Base-by-base conservation (phyloP, 148 eudicot species). In the Vaccinium corymbosum region DNA sequence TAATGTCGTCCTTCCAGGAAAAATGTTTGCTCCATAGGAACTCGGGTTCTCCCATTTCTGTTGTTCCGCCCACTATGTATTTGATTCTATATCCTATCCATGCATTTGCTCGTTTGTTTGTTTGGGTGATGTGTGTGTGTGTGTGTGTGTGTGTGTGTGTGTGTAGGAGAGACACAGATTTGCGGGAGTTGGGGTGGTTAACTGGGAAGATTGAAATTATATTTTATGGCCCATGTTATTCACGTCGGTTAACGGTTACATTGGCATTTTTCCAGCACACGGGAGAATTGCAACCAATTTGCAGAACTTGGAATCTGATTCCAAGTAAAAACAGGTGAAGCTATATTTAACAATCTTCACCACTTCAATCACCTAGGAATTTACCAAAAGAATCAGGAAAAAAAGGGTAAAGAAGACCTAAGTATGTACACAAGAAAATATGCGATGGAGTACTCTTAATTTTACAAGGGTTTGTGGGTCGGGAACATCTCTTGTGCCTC, bases 341-440 rank as follows among this genome's bases (percentile, higher is more conserved):
- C 71, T 80, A 59, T 38, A 20, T 29, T 35, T 12, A 55, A 38
- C 51, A n/a, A 15, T 46, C 71, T 80, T 14, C 68, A 32, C 68
- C 9, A 53, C 49, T 38, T 79, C 20, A 16, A 53, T 55, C 81
- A 55, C 6, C 64, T 7, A 22, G 35, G 46, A 32, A 53, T 27
- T 14, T 8, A 77, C 57, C 25, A 17, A 79, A 79, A 53, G 66
- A 79, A 79, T 57, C 1, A 29, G 7, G 6, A 49, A 4, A 10
- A 42, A 14, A 7, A 27, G 12, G 32, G 14, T 22, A 81, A 68
- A 50, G 8, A 22, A 9, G 46, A 50, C 32, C 52, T 19, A 7
- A 55, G 13, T 72, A 68, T 82, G 79, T 82, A 82, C 84, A 82
- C 70, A 73, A 22, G 53, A 35, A 42, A 72, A 61, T 83, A 78